phyloP scores from a whole-genome alignment of 2,329 filamentous ascomycete genomes.

The Epichloe glyceriae region DNA sequence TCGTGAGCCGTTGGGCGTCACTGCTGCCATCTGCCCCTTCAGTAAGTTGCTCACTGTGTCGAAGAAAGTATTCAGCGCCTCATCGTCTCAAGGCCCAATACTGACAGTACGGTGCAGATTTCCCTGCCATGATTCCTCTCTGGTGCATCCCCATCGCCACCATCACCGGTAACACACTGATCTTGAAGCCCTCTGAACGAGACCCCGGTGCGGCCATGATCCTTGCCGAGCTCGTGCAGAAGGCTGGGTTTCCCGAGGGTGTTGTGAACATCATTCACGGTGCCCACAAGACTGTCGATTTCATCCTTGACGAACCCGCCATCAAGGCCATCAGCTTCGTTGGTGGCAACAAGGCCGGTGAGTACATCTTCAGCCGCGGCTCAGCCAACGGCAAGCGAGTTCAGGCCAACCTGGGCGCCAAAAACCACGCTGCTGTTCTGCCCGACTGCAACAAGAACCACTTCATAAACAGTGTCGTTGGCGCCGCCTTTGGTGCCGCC shows the following conservation, averaged over 20 bases:
- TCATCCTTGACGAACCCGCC: conserved; percentile 70
- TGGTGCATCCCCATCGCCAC: conserved; percentile 82
- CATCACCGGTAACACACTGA: conserved; percentile 69
- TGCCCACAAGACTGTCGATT: conserved; percentile 68
- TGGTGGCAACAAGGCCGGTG: conserved; percentile 74
- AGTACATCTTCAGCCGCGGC: conserved; percentile 70
- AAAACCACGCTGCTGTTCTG: conserved; percentile 76
- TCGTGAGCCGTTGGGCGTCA: conserved; percentile 67
- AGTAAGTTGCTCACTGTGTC: conserved; percentile 34
- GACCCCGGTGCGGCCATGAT: conserved; percentile 80
- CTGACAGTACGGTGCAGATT: conserved; percentile 40
- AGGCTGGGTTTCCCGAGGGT: conserved; percentile 71
- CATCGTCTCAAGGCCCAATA: not conserved
- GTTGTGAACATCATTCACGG: conserved; percentile 78
- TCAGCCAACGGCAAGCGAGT: conserved; percentile 80
- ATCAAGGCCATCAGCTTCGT: conserved; percentile 86
- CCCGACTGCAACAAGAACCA: conserved; percentile 87
- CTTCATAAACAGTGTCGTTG: conserved; percentile 70
- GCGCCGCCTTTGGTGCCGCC: conserved; percentile 73
- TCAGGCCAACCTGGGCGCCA: conserved; percentile 76
- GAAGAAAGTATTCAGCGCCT: too few relatives aligned
- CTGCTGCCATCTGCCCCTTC: conserved; percentile 77
- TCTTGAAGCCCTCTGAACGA: conserved; percentile 77
- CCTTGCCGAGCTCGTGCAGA: conserved; percentile 62
- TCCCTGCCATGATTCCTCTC: conserved; percentile 86